Percentiles rank a stretch among this genome's conserved stretches.
Conservation (phyloP, 495 filamentous ascomycete genomes). For the Pyrenula massariospora region DNA sequence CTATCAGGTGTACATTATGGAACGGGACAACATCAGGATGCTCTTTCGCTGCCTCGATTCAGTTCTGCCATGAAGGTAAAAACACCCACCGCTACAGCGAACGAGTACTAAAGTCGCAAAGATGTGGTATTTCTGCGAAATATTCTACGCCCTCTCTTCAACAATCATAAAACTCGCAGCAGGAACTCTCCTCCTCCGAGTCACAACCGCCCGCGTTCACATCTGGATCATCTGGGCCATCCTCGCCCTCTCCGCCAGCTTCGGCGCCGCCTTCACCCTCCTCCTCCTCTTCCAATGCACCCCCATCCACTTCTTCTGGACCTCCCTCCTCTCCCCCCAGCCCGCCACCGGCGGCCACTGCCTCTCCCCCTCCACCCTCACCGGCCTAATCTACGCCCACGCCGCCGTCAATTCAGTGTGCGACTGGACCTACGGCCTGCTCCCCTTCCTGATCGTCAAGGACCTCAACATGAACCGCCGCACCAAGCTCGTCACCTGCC, state of each 20-base stretch:
- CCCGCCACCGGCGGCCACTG: conserved; percentile 21
- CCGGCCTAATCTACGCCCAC: conserved; percentile 30
- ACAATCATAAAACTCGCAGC: conserved; percentile 31
- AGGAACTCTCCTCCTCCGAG: conserved; percentile 33
- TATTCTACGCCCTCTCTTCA: conserved; percentile 29
- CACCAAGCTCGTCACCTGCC: conserved; percentile 26
- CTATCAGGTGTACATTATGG: background rate
- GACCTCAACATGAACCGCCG: conserved; percentile 25
- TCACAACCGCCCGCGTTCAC: conserved; percentile 23
- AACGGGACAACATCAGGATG: background rate
- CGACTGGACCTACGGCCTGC: conserved; percentile 30
- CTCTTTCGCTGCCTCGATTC: background rate
- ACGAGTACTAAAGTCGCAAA: background rate
- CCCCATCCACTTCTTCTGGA: conserved; percentile 30
- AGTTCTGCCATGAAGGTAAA: background rate
- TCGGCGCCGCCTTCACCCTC: conserved; percentile 26
- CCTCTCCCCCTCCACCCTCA: conserved; percentile 22
- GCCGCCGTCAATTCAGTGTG: conserved; percentile 26
- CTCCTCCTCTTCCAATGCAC: conserved; percentile 31
- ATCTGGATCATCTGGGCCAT: conserved; percentile 26
- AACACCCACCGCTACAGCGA: background rate
- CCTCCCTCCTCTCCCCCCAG: conserved; percentile 7
- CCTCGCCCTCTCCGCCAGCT: conserved; percentile 21
- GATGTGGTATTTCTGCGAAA: conserved; percentile 29
- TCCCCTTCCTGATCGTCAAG: conserved; percentile 25